Base-by-base conservation (phyloP, 768 basidiomycete genomes). In the Agrocybe chaxingu region DNA sequence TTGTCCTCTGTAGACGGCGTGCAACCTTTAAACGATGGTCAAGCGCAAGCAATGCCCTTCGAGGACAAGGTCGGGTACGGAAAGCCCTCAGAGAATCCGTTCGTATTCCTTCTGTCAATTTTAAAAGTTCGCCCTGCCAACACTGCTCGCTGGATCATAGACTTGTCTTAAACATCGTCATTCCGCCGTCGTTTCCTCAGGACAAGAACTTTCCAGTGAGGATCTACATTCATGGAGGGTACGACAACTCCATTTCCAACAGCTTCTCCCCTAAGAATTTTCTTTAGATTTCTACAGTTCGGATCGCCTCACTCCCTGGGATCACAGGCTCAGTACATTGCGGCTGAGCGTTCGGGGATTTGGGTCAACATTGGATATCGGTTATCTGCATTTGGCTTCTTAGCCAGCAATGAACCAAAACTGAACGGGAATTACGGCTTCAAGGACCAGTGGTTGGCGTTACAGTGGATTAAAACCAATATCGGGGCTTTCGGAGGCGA, bases 161-260 rank as follows among this genome's bases (percentile, higher is more conserved):
- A 1, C 65, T 87, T 10, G 87, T 85, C 59, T 62, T 86, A 34
- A 87, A 89, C 61, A 79, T 88, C 41, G 77, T 79, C 32, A 65
- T 71, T 24, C 89, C 84, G 13, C 82, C 82, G 5, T 76, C 77
- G 3, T 72, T 69, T 66, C 71, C 74, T 42, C 60, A 61, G 10
- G 67, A 68, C 47, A 69, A 63, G 19, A 61, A 64, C 10, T 80
- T 84, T 52, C 82, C 86, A 1, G 87, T 89, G 47, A 84, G 77
- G 51, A 76, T 89, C 3, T 90, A 87, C 66, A 82, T 90, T 30
- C 88, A 91, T 50, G 88, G 87, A 63, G 87, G 86, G 85, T 85
- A 61, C 12, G 70, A 18, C 8, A 30, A 1, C 11, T 8, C 34
- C 24, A n/a, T 38, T 8, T 42, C 34, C 11, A 1, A 13, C 43